Evolutionary conservation across 164 flowering plant species (phyloP).

Genomic region (Piper longum): DNA sequence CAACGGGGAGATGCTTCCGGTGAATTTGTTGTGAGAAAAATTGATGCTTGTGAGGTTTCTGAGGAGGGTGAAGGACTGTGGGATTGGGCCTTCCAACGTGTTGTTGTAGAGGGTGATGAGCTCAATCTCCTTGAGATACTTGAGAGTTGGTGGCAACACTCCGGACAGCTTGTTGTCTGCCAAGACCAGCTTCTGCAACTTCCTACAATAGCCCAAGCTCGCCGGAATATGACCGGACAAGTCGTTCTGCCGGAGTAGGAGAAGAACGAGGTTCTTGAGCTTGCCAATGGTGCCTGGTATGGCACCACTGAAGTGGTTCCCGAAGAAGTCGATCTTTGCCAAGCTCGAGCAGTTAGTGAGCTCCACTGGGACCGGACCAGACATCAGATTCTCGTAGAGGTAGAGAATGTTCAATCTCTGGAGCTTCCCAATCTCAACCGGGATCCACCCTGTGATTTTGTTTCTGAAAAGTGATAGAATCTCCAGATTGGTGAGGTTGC

Average conservation of each 20-base stretch:
- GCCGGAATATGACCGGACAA: conserved; percentile 71
- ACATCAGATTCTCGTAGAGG: conserved; percentile 77
- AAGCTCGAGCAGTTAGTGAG: conserved; percentile 69
- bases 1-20: conserved; percentile 52
- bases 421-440: conserved; percentile 61
- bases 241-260: conserved; percentile 75
- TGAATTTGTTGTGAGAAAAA: conserved; percentile 63
- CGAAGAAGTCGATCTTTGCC: conserved; percentile 59
- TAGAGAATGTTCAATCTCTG: conserved; percentile 34
- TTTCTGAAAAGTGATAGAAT: conserved; percentile 47
- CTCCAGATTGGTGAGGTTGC: conserved; percentile 52
- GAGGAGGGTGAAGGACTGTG: conserved; percentile 50
- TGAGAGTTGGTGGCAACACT: conserved; percentile 53
- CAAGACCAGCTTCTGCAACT: conserved; percentile 53
- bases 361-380: conserved; percentile 65
- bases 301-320: conserved; percentile 59
- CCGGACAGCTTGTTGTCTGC: conserved; percentile 80
- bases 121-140: conserved; percentile 41
- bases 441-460: conserved; percentile 50
- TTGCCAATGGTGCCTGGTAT: conserved; percentile 68
- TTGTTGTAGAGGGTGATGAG: conserved; percentile 75
- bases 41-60: conserved; percentile 60
- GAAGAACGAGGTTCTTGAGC: conserved; percentile 50
- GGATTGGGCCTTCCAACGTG: conserved; percentile 77
- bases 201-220: conserved; percentile 65